A percentile compares a stretch with the other conserved stretches of the same genome.
Conservation (phyloP, 2,329 filamentous ascomycete species). For the Aspergillus uvarum region DNA sequence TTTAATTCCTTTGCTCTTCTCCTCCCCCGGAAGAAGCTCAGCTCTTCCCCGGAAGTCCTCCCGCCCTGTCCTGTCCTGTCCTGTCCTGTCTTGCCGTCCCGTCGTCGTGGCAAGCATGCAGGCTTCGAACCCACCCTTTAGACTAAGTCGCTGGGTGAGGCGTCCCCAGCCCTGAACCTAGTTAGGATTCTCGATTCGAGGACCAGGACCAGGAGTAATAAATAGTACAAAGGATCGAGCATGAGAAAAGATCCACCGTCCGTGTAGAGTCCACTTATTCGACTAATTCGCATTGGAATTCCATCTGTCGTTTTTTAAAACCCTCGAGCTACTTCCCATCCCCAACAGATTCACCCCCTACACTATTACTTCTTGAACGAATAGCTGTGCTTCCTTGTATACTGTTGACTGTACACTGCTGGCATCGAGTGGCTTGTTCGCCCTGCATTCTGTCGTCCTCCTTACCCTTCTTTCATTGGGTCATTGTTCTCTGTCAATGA, state of each 20-base stretch:
- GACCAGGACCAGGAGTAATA: background rate
- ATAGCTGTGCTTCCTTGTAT: too few species aligned
- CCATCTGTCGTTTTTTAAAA: background rate
- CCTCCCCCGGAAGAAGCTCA: background rate
- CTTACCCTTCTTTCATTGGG: too few species aligned
- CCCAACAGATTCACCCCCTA: background rate
- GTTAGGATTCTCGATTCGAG: background rate
- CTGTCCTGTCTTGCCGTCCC: slow-evolving; percentile 11
- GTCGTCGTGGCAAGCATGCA: slow-evolving; percentile 20
- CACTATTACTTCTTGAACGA: too few species aligned
- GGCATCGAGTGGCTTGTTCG: background rate
- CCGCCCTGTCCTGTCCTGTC: slow-evolving; percentile 10
- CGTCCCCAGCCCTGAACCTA: background rate
- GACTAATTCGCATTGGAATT: background rate
- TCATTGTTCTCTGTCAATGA: background rate
- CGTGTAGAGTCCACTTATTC: background rate
- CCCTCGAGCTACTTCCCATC: background rate
- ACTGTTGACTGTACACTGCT: background rate
- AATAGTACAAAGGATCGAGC: background rate
- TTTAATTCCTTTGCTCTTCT: background rate
- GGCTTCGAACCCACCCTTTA: background rate
- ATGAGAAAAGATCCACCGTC: background rate
- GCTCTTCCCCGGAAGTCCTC: background rate
- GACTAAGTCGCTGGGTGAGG: background rate
- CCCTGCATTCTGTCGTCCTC: background rate